Percentiles rank a stretch among this genome's conserved stretches.
Evolutionary conservation across 2,329 filamentous ascomycete genomes (phyloP).

Genomic region (Ceratocystis variospora): DNA sequence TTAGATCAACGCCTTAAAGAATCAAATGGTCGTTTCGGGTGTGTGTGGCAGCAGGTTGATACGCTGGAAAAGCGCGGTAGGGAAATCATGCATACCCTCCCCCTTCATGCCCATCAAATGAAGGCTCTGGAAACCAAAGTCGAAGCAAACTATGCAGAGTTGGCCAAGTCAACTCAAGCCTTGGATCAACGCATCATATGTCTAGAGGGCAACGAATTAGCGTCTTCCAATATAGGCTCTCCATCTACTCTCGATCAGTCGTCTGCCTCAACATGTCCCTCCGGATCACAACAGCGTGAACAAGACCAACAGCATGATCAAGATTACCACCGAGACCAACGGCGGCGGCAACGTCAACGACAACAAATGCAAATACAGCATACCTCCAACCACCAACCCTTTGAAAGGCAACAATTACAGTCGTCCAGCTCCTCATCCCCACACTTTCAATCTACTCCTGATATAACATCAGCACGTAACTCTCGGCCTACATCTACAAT

Average conservation of each 20-base stretch:
- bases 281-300: slow-evolving; percentile 4
- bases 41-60: slow-evolving; percentile 39
- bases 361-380: neutral
- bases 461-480: neutral
- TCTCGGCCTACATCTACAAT: slow-evolving; percentile 17
- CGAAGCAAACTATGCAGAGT: slow-evolving; percentile 30
- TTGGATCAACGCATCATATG: slow-evolving; percentile 43
- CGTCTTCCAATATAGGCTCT: neutral
- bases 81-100: slow-evolving; percentile 19
- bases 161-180: slow-evolving; percentile 37
- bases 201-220: slow-evolving; percentile 26
- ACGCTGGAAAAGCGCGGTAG: slow-evolving; percentile 29
- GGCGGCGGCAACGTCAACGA: slow-evolving; percentile 12
- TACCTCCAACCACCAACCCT: neutral
- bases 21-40: slow-evolving; percentile 41
- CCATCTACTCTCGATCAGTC: neutral
- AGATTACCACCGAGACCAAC: slow-evolving; percentile 11
- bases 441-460: neutral
- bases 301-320: slow-evolving; percentile 7
- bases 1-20: slow-evolving; percentile 38
- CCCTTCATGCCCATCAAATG: slow-evolving; percentile 12
- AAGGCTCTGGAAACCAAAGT: slow-evolving; percentile 13
- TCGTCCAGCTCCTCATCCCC: neutral
- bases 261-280: neutral
- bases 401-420: neutral